Percentiles rank a stretch among this genome's conserved stretches.
Evolutionary conservation across 2,329 filamentous ascomycete genomes (phyloP).

Genomic region (Cadophora gregata): DNA sequence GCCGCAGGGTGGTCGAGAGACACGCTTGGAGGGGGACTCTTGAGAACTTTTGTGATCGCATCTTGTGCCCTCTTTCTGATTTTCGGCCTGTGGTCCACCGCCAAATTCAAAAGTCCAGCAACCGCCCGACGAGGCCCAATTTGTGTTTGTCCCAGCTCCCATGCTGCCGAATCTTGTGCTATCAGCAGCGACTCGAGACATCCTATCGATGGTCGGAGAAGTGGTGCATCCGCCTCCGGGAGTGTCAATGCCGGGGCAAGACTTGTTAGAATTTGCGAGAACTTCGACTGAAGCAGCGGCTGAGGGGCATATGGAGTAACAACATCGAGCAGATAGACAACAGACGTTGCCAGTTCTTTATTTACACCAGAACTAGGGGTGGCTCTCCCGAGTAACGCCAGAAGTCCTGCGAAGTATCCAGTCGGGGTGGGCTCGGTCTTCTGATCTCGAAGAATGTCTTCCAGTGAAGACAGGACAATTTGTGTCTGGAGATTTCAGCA

Average conservation of each 20-base stretch:
- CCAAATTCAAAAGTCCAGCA: constrained; percentile 82
- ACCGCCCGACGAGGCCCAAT: constrained; percentile 87
- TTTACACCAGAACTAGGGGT: constrained; percentile 70
- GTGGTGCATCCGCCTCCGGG: constrained; percentile 82
- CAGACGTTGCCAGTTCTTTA: constrained; percentile 81
- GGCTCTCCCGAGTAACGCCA: constrained; percentile 84
- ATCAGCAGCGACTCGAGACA: constrained; percentile 90
- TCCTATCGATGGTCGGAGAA: constrained; percentile 87
- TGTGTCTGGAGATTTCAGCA: constrained; percentile 63
- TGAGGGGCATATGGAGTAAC: constrained; percentile 85
- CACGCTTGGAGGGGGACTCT: constrained; percentile 86
- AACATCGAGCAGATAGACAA: constrained; percentile 94
- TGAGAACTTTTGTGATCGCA: constrained; percentile 81
- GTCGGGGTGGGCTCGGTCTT: constrained; percentile 84
- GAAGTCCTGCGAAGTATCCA: constrained; percentile 93
- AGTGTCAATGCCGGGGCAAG: constrained; percentile 84
- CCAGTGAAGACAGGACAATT: constrained; percentile 87
- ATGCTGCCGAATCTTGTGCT: constrained; percentile 85
- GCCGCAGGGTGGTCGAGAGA: constrained; percentile 93
- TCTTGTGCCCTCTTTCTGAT: constrained; percentile 93
- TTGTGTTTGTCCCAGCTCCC: constrained; percentile 84
- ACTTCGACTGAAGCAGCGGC: constrained; percentile 90
- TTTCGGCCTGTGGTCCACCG: constrained; percentile 88
- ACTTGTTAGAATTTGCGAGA: constrained; percentile 87
- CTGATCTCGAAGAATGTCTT: constrained; percentile 89